Conservation (phyloP, 2,329 filamentous ascomycete species). For the Periconia sp. region DNA sequence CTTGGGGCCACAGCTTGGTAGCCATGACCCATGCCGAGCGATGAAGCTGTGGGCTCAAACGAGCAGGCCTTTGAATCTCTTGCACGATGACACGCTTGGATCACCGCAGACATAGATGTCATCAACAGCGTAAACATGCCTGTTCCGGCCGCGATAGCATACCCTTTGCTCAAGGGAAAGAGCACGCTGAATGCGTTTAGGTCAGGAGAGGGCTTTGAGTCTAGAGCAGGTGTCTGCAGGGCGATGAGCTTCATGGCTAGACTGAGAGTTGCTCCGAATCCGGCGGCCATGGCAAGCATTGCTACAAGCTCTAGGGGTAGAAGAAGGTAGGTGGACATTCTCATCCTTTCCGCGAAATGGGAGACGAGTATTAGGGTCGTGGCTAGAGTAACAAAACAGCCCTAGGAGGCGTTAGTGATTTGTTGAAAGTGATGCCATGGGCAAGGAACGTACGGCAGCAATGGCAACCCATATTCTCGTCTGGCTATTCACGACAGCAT, state of each 20-base stretch:
- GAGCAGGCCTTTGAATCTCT: slow-evolving; percentile 28
- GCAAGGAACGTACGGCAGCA: slow-evolving; percentile 25
- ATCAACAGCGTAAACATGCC: slow-evolving; percentile 22
- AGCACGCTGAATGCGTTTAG: slow-evolving; percentile 26
- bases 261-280: slow-evolving; percentile 29
- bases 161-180: slow-evolving; percentile 26
- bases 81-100: slow-evolving; percentile 20
- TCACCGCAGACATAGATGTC: slow-evolving; percentile 20
- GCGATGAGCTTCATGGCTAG: slow-evolving; percentile 23
- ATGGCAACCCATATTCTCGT: slow-evolving; percentile 33
- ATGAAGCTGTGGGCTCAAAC: slow-evolving; percentile 39
- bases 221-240: slow-evolving; percentile 15
- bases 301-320: slow-evolving; percentile 29
- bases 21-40: slow-evolving; percentile 33
- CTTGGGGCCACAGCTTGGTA: slow-evolving; percentile 25
- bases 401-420: slow-evolving; percentile 20
- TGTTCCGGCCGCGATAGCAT: slow-evolving; percentile 22
- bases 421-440: too few relatives aligned
- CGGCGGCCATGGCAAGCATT: slow-evolving; percentile 27
- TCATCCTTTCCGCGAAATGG: slow-evolving; percentile 17
- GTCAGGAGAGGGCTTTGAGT: slow-evolving; percentile 18
- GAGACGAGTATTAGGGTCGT: slow-evolving; percentile 24
- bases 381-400: slow-evolving; percentile 24
- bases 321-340: slow-evolving; percentile 22
- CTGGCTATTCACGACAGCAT: slow-evolving; percentile 13